Conservation (phyloP, 1,139 yeast genomes). For the Dujonia santamariae region DNA sequence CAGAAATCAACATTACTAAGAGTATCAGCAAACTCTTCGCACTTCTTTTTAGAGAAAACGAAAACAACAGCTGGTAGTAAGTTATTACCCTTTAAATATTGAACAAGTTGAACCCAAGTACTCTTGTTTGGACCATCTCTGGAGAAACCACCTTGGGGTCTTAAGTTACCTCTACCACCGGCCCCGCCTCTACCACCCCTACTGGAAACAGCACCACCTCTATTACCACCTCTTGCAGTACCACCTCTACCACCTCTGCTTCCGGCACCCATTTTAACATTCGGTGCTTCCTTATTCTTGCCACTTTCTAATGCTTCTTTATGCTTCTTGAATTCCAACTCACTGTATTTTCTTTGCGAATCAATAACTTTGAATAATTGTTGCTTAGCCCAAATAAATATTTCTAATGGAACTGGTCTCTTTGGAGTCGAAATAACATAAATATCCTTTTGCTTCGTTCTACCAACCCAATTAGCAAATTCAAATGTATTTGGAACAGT, state of each 20-base stretch:
- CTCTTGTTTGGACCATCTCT: slow-evolving; percentile 75
- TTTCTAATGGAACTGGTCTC: slow-evolving; percentile 93
- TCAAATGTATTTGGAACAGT: slow-evolving; percentile 98
- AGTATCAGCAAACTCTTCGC: slow-evolving; percentile 89
- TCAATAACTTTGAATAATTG: slow-evolving; percentile 70
- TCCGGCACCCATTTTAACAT: slow-evolving; percentile 38
- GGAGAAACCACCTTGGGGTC: slow-evolving; percentile 29
- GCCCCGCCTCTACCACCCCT: slow-evolving; percentile 22
- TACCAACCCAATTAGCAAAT: slow-evolving; percentile 97
- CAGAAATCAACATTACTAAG: slow-evolving; percentile 76
- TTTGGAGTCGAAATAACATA: slow-evolving; percentile 94
- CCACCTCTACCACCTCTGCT: slow-evolving; percentile 47
- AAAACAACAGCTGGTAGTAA: slow-evolving; percentile 88
- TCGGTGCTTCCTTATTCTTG: slow-evolving; percentile 31
- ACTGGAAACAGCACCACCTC: slow-evolving; percentile 24
- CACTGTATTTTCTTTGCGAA: slow-evolving; percentile 66
- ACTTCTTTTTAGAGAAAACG: slow-evolving; percentile 88
- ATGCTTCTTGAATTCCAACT: slow-evolving; percentile 62
- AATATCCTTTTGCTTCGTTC: slow-evolving; percentile 93
- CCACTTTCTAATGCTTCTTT: slow-evolving; percentile 46
- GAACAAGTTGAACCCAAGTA: slow-evolving; percentile 78
- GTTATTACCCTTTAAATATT: slow-evolving; percentile 60
- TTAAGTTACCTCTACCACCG: slow-evolving; percentile 24
- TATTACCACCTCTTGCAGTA: slow-evolving; percentile 40
- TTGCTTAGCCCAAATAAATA: slow-evolving; percentile 73